Evolutionary conservation across 306 rosid species (phyloP).

Genomic region (Acacia acuminata): DNA sequence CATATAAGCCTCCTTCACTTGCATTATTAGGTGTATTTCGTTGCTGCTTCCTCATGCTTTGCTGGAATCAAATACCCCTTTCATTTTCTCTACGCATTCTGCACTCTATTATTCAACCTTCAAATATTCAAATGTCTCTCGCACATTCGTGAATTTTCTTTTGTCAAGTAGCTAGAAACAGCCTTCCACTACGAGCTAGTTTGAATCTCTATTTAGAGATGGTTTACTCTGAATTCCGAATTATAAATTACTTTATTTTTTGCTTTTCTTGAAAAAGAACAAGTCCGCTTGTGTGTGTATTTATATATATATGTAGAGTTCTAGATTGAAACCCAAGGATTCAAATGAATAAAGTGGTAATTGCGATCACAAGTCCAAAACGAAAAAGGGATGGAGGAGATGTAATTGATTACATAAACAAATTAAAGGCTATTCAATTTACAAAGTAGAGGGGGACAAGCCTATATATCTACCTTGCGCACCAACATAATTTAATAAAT

Average conservation of each 20-base stretch:
- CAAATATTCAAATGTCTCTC: background rate
- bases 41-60: constrained; percentile 9
- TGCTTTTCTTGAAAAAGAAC: background rate
- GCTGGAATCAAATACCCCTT: background rate
- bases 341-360: background rate
- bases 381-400: background rate
- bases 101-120: background rate
- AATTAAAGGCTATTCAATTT: background rate
- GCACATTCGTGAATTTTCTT: background rate
- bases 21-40: background rate
- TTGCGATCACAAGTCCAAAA: background rate
- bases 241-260: background rate
- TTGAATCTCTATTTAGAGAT: background rate
- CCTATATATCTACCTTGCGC: background rate
- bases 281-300: background rate
- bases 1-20: background rate
- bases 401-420: background rate
- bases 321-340: background rate
- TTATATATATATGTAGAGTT: background rate
- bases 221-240: background rate
- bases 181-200: background rate
- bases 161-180: background rate
- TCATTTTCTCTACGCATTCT: background rate
- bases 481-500: background rate
- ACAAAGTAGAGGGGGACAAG: background rate